Evolutionary conservation across 805 yeast species (phyloP), one percentile per base, ranked within the genome.

Genomic region (Tetrapisispora iriomotensis): DNA sequence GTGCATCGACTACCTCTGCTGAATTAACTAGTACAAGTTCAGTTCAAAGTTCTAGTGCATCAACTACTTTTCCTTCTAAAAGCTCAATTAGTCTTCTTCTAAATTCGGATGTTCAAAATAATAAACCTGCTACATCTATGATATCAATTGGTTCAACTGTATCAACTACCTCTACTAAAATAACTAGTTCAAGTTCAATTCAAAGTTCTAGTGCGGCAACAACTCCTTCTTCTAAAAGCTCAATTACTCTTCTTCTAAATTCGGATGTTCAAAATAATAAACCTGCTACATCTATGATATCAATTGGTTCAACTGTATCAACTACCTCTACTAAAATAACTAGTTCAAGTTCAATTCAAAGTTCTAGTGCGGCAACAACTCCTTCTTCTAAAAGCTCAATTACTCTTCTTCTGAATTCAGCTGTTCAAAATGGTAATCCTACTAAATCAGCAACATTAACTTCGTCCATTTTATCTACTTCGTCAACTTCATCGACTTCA

Each of bases 401-500:
- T 10, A 23, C 25, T 8, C 7, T 10, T 8, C 10, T 23, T 7
- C 7, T 8, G 10, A 7, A 7, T 23, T 23, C 25, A 8, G 10
- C 25, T 23, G 10, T 10, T 23, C 7, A 7, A 8, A 23, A 7
- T 8, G 10, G 10, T 8, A 23, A 23, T 23, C 7, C 9, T 23
- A 23, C 9, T 10, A 23, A 7, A 8, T 14, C 31, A 29, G 7
- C 31, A 7, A 8, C 18, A 29, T 13, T 13, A 7, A 14, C 37
- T 18, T 28, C 41, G 17, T 17, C 40, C 8, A 41, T 34, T 26
- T 24, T 32, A n/a, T 29, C 42, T 6, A 37, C 44, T 38, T 36
- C 45, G 25, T 40, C 39, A 29, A 34, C 55, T 14, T 35, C 53
- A 18, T 28, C 37, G n/a, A 27, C 49, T 24, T 28, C 49, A 12